Percentiles rank a stretch among this genome's conserved stretches.
Conservation (phyloP, 352 stramenopile species). For the Albugo candida region DNA sequence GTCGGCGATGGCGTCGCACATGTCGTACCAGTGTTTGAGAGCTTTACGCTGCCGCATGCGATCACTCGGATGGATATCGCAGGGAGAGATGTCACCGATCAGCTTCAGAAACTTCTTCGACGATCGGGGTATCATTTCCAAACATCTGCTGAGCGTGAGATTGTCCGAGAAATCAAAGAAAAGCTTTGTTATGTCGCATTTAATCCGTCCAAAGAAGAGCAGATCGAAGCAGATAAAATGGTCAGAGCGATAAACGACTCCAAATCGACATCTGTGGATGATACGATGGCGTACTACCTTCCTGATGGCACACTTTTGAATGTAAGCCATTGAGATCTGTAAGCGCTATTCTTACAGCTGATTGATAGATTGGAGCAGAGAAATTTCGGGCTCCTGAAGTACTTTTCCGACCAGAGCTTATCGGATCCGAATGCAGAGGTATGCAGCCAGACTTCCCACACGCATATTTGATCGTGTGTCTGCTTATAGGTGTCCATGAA, state of each 20-base stretch:
- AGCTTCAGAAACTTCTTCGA: constrained; percentile 58
- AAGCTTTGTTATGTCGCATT: constrained; percentile 74
- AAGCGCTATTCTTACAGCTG: neutral
- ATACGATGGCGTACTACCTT: constrained; percentile 56
- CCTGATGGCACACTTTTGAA: constrained; percentile 72
- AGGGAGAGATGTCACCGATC: constrained; percentile 63
- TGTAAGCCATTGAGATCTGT: constrained; percentile 9
- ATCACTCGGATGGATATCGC: constrained; percentile 68
- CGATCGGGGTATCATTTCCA: constrained; percentile 73
- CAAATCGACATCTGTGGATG: constrained; percentile 14
- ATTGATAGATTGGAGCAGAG: constrained; percentile 44
- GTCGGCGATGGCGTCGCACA: constrained; percentile 76
- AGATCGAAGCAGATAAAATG: constrained; percentile 52
- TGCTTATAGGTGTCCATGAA: constrained; percentile 50
- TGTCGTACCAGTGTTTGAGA: constrained; percentile 74
- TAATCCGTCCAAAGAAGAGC: constrained; percentile 66
- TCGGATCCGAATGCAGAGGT: constrained; percentile 51
- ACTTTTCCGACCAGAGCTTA: constrained; percentile 66
- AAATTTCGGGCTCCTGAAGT: constrained; percentile 65
- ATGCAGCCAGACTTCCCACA: neutral
- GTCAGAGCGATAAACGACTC: constrained; percentile 20
- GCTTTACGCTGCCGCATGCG: constrained; percentile 61
- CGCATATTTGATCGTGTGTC: neutral
- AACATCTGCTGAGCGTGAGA: constrained; percentile 74
- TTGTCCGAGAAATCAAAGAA: constrained; percentile 80